phyloP scores from a whole-genome alignment of 2,329 filamentous ascomycete species.

The Chaetomium olivaceum region DNA sequence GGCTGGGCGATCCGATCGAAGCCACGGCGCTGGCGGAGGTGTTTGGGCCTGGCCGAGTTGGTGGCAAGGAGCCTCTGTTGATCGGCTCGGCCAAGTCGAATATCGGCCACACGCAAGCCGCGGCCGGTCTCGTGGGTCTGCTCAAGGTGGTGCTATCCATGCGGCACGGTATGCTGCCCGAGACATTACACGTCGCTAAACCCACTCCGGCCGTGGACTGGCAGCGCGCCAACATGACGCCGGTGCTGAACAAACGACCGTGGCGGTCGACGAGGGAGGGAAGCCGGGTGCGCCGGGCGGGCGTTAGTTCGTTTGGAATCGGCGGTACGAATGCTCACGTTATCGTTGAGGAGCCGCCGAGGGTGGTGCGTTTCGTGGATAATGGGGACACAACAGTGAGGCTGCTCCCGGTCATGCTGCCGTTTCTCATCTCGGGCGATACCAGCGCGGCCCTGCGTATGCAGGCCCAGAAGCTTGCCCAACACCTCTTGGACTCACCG shows the following conservation, averaged over 20 bases:
- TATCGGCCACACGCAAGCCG: not conserved
- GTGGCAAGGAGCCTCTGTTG: not conserved
- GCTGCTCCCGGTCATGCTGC: not conserved
- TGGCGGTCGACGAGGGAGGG: not conserved
- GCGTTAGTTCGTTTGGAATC: not conserved
- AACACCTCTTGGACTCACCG: not conserved
- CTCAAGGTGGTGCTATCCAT: not conserved
- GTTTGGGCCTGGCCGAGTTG: not conserved
- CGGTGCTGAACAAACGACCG: not conserved
- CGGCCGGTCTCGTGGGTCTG: not conserved
- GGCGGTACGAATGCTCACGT: not conserved
- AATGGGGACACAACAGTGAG: not conserved
- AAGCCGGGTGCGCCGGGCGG: not conserved
- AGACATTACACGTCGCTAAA: not conserved
- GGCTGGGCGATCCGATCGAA: not conserved
- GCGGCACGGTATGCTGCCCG: not conserved
- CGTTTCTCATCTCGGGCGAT: not conserved
- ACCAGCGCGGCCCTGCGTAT: not conserved
- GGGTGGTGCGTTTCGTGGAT: not conserved
- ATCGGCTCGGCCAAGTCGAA: not conserved
- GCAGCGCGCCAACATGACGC: not conserved
- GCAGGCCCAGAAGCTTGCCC: not conserved
- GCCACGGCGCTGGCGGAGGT: not conserved
- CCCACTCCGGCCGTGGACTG: not conserved
- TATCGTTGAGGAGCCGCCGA: not conserved